Evolutionary conservation across 768 basidiomycete species (phyloP).

Genomic region (Xerocomus potaroensis): DNA sequence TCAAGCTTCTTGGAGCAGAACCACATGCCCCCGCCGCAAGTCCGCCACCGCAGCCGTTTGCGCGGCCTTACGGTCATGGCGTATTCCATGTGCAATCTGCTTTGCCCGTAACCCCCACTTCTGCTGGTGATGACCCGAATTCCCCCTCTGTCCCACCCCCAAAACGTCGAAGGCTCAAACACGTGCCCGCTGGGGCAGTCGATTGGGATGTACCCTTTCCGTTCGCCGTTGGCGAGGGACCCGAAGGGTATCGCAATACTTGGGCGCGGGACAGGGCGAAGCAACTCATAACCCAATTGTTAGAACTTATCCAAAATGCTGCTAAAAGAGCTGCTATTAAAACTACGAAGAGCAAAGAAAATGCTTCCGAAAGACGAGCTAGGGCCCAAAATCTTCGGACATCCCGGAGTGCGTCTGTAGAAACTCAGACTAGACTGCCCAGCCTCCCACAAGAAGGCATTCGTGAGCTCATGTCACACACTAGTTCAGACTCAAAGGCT

Average conservation of each 20-base stretch:
- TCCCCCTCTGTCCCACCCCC: slow-evolving; percentile 19
- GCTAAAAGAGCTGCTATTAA: slow-evolving; percentile 57
- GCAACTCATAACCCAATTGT: slow-evolving; percentile 57
- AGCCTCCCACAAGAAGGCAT: background rate
- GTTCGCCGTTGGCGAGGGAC: slow-evolving; percentile 67
- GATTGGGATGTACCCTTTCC: slow-evolving; percentile 87
- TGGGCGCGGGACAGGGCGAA: slow-evolving; percentile 66
- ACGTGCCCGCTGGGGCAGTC: slow-evolving; percentile 72
- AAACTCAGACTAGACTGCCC: slow-evolving; percentile 3
- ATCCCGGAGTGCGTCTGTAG: slow-evolving; percentile 28
- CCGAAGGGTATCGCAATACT: slow-evolving; percentile 53
- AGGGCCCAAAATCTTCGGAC: slow-evolving; percentile 31
- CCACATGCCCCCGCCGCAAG: slow-evolving; percentile 15
- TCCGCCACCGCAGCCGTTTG: slow-evolving; percentile 7
- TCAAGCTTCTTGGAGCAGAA: slow-evolving; percentile 50
- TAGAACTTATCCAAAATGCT: slow-evolving; percentile 56
- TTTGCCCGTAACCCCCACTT: background rate
- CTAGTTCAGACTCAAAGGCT: background rate
- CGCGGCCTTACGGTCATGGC: slow-evolving; percentile 20
- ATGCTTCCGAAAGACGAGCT: slow-evolving; percentile 18
- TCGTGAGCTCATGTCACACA: background rate
- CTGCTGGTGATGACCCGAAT: background rate
- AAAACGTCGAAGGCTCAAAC: slow-evolving; percentile 61
- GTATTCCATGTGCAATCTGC: slow-evolving; percentile 1
- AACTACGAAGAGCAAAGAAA: slow-evolving; percentile 21